phyloP scores from a whole-genome alignment of 495 filamentous ascomycete species.

The Bombardia bombarda region DNA sequence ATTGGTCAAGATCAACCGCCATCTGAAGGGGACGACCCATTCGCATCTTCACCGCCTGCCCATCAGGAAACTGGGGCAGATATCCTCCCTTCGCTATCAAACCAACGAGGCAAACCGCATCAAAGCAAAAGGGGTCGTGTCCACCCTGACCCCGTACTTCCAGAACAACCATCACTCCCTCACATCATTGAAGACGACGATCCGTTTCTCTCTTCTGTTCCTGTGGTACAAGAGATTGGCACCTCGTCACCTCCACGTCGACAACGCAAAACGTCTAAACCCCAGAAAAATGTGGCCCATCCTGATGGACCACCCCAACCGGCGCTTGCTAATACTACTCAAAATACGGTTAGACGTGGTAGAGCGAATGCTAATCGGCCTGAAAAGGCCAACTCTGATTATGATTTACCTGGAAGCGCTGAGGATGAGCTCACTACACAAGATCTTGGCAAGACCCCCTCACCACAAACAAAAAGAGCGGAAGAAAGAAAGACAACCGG shows the following conservation, averaged over 20 bases:
- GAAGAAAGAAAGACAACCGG: background rate
- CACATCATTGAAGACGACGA: background rate
- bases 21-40: slow-evolving; percentile 1
- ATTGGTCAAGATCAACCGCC: too few relatives aligned
- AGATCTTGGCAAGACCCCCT: too few relatives aligned
- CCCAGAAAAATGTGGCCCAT: background rate
- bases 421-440: background rate
- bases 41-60: background rate
- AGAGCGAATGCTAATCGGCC: background rate
- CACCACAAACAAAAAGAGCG: too few relatives aligned
- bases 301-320: background rate
- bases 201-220: background rate
- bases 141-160: background rate
- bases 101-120: background rate
- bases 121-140: background rate
- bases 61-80: too few relatives aligned
- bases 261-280: background rate
- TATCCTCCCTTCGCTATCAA: too few relatives aligned
- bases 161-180: too few relatives aligned
- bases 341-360: too few relatives aligned
- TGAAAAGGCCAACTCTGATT: background rate
- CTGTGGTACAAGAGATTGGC: too few relatives aligned
- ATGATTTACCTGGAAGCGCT: background rate
- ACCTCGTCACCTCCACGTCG: background rate
- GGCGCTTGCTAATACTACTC: too few relatives aligned